Evolutionary conservation across 805 yeast species (phyloP).

Genomic region (Candida chauliodis): DNA sequence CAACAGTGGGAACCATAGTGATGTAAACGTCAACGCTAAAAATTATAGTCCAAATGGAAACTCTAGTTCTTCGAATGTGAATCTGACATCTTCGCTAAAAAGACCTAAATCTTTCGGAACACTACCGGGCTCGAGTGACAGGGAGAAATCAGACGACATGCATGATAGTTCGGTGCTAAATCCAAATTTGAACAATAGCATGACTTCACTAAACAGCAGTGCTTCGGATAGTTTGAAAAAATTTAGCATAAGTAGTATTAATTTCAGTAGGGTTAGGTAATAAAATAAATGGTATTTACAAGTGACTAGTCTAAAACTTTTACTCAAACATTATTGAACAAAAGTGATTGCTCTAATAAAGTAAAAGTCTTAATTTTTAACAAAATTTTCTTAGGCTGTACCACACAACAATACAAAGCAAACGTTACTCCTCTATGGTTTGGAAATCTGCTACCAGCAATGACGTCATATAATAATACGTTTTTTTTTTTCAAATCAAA

Average conservation of each 20-base stretch:
- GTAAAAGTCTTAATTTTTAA: no score
- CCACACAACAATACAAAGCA: no score
- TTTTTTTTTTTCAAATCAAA: no score
- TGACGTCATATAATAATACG: no score
- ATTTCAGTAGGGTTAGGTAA: slow-evolving; percentile 21
- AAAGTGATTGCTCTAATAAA: no score
- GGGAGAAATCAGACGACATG: not conserved
- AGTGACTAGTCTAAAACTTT: no score
- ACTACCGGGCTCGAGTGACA: not conserved
- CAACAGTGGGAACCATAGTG: not conserved
- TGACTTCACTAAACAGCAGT: slow-evolving; percentile 5
- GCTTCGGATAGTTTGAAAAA: slow-evolving; percentile 12
- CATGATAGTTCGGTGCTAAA: not conserved
- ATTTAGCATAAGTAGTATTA: slow-evolving; percentile 18
- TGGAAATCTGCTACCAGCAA: no score
- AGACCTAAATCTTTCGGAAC: slow-evolving; percentile 18
- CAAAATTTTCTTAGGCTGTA: no score
- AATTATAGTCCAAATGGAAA: slow-evolving; percentile 7
- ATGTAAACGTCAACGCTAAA: not conserved
- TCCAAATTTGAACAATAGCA: slow-evolving; percentile 1
- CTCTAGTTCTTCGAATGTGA: no score
- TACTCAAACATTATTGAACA: no score
- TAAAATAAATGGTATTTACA: not conserved
- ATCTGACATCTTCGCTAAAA: no score
- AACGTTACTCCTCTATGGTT: no score